These are phyloP conservation scores for Acacia concinna DNA, from an alignment of 331 rosid genomes.

Conservation along the genomic window DNA sequence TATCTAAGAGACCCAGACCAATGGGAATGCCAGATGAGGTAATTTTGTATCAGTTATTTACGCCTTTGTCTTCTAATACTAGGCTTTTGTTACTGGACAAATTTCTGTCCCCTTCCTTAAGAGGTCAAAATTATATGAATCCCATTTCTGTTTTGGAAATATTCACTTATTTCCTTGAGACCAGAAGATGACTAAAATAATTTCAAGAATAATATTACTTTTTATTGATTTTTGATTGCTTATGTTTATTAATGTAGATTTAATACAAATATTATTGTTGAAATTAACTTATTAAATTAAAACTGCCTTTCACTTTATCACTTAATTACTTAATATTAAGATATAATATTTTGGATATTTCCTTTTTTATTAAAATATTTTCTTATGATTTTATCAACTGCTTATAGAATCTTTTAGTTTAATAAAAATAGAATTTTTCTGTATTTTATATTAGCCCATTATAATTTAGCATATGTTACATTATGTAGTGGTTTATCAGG, in stretches of 20 bases:
- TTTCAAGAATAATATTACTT: neutral
- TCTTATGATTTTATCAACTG: neutral
- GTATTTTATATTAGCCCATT: neutral
- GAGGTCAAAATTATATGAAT: neutral
- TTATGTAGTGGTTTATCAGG: neutral
- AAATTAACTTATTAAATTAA: neutral
- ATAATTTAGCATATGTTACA: neutral
- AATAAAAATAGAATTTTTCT: neutral
- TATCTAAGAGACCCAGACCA: constrained; percentile 86
- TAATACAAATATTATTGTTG: neutral
- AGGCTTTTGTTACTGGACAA: neutral
- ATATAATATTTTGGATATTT: neutral
- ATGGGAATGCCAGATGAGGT: constrained; percentile 89
- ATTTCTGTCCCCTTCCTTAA: neutral
- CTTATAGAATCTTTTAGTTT: neutral
- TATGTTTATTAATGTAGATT: neutral
- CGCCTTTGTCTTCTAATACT: neutral
- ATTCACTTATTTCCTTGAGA: neutral
- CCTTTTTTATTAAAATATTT: neutral
- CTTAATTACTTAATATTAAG: neutral
- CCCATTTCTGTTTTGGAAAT: neutral
- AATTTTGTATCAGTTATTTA: constrained; percentile 18
- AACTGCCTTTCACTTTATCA: neutral
- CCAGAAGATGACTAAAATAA: neutral
- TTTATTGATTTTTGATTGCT: neutral